These are phyloP conservation scores for Madurella fahalii DNA, from an alignment of 2,329 filamentous ascomycete genomes.

Conservation along the genomic window DNA sequence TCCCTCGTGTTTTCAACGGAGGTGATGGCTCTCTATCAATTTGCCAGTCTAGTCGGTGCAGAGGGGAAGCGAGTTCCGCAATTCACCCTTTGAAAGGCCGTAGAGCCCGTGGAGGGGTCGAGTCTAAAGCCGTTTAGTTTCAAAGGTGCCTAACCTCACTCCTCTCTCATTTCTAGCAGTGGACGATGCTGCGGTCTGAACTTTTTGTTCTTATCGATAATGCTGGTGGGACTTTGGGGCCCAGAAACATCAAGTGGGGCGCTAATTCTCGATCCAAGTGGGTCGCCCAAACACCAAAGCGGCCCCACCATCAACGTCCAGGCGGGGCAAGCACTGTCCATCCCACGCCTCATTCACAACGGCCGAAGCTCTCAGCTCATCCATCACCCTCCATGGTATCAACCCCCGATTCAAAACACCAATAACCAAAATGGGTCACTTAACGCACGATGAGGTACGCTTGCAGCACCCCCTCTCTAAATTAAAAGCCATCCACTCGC, in stretches of 20 bases:
- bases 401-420: not conserved
- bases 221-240: not conserved
- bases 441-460: constrained; percentile 39
- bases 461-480: not conserved
- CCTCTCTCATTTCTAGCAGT: not conserved
- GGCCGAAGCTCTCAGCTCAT: not conserved
- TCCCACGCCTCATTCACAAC: not conserved
- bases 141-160: not conserved
- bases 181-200: not conserved
- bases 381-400: constrained; percentile 1
- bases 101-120: not conserved
- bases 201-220: constrained; percentile 14
- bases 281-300: too few species aligned
- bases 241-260: not conserved
- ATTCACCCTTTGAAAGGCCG: not conserved
- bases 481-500: not conserved
- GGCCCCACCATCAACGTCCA: too few species aligned
- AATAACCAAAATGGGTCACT: constrained; percentile 29
- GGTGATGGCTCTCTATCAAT: too few species aligned
- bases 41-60: too few species aligned
- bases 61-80: too few species aligned
- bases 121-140: not conserved
- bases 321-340: too few species aligned
- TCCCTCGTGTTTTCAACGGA: not conserved
- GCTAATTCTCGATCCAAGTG: too few species aligned